Percentiles rank a stretch among this genome's conserved stretches.
Evolutionary conservation across 163 green algal species (phyloP).

Genomic region (Chlorella variabilis): DNA sequence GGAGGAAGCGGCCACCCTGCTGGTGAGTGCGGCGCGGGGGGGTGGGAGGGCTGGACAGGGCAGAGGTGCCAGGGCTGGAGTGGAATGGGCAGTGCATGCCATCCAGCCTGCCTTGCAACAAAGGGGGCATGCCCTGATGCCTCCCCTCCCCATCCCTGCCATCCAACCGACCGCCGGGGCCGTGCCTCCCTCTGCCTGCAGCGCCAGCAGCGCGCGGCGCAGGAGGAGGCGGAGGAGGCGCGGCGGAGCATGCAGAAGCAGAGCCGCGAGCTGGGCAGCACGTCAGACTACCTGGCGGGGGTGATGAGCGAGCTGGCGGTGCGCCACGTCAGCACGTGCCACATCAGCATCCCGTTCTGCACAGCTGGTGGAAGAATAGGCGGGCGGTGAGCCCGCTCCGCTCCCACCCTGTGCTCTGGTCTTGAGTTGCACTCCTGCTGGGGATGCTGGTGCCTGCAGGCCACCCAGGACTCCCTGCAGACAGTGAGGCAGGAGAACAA

Average conservation of each 20-base stretch:
- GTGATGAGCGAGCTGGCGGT: slow-evolving; percentile 35
- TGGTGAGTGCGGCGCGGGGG: background rate
- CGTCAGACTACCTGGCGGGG: slow-evolving; percentile 30
- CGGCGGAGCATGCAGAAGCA: background rate
- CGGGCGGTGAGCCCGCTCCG: too few relatives aligned
- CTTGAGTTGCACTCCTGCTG: too few relatives aligned
- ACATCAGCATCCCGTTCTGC: background rate
- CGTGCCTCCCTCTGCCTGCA: background rate
- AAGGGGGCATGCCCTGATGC: too few relatives aligned
- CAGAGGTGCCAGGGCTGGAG: too few relatives aligned
- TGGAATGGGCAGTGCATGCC: background rate
- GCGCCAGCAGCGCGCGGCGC: slow-evolving; percentile 16
- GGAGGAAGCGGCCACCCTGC: slow-evolving; percentile 20
- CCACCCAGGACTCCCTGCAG: slow-evolving; percentile 26
- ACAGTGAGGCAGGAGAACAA: background rate
- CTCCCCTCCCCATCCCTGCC: too few relatives aligned
- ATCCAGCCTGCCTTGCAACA: too few relatives aligned
- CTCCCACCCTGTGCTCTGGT: too few relatives aligned
- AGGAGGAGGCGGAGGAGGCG: slow-evolving; percentile 14
- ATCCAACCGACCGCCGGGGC: background rate
- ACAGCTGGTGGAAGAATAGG: too few relatives aligned
- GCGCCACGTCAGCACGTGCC: background rate
- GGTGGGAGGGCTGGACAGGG: too few relatives aligned
- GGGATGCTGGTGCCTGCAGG: background rate
- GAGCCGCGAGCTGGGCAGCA: slow-evolving; percentile 24